phyloP scores from a whole-genome alignment of 2,329 filamentous ascomycete genomes.

The Alternaria longipes region DNA sequence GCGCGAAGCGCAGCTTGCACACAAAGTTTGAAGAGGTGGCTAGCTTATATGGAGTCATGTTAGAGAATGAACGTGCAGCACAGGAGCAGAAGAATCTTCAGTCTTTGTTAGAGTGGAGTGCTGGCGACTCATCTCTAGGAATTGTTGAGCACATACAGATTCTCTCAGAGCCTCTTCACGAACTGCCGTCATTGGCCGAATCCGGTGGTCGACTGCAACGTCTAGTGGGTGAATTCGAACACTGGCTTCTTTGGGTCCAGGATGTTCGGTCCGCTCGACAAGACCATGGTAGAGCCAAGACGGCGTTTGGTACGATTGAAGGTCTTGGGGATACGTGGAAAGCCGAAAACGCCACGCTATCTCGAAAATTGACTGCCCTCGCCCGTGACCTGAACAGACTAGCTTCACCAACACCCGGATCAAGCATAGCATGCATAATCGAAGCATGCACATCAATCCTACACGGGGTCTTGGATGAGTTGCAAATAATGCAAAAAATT shows the following conservation, averaged over 20 bases:
- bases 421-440: conserved; percentile 46
- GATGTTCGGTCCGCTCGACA: conserved; percentile 36
- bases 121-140: conserved; percentile 33
- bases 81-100: conserved; percentile 50
- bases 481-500: conserved; percentile 46
- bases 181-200: conserved; percentile 47
- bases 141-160: conserved; percentile 49
- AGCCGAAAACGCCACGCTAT: conserved; percentile 45
- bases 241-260: conserved; percentile 45
- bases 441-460: conserved; percentile 42
- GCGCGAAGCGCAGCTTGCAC: conserved; percentile 42
- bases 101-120: conserved; percentile 49
- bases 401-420: conserved; percentile 37
- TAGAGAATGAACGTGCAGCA: conserved; percentile 47
- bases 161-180: conserved; percentile 48
- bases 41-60: conserved; percentile 46
- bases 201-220: conserved; percentile 44
- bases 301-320: conserved; percentile 34
- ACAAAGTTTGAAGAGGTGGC: conserved; percentile 50
- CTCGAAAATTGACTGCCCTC: conserved; percentile 46
- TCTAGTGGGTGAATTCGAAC: conserved; percentile 42
- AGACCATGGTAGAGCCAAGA: conserved; percentile 7
- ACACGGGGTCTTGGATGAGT: conserved; percentile 43
- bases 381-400: conserved; percentile 45
- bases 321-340: conserved; percentile 48